Conservation (phyloP, 176 grass and related monocot genomes). For the Hordeum marinum region DNA sequence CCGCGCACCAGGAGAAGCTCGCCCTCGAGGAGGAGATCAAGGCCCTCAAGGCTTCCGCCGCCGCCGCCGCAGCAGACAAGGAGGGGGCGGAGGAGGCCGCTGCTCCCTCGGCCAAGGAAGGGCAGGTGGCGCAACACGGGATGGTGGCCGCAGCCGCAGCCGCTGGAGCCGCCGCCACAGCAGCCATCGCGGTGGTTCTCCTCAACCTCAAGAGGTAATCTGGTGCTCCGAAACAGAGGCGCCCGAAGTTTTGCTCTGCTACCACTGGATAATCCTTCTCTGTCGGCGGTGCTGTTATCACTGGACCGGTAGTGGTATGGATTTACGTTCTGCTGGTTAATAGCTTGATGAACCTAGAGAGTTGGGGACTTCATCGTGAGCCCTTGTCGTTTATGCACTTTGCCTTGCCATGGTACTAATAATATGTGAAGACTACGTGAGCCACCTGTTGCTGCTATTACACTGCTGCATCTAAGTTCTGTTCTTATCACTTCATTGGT, state of each 20-base stretch:
- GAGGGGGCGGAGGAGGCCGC: background rate
- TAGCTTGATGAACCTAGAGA: conserved; percentile 4
- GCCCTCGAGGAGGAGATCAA: conserved; percentile 36
- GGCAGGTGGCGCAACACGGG: background rate
- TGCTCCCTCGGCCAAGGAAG: background rate
- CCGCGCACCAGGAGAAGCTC: conserved; percentile 37
- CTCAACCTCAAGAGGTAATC: conserved; percentile 47
- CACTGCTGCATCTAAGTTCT: background rate
- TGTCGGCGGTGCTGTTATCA: conserved; percentile 19
- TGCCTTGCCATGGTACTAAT: conserved; percentile 24
- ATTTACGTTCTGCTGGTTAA: conserved; percentile 2
- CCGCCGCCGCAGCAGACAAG: conserved; percentile 1
- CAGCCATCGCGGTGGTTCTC: conserved; percentile 5
- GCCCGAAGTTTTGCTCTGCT: conserved; percentile 38
- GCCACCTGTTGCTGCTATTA: background rate
- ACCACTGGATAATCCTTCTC: conserved; percentile 1
- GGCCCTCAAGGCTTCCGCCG: conserved; percentile 29
- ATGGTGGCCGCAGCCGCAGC: conserved; percentile 33
- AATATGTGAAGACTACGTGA: conserved; percentile 30
- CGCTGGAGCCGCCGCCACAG: conserved; percentile 28
- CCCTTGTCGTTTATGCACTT: background rate
- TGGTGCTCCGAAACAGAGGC: background rate
- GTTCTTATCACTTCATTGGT: background rate
- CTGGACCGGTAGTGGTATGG: conserved; percentile 15
- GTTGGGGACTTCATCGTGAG: background rate